A percentile compares a stretch with the other conserved stretches of the same genome.
Evolutionary conservation across 179 eudicot genomes (phyloP).

Genomic region (Carnegiea gigantea): DNA sequence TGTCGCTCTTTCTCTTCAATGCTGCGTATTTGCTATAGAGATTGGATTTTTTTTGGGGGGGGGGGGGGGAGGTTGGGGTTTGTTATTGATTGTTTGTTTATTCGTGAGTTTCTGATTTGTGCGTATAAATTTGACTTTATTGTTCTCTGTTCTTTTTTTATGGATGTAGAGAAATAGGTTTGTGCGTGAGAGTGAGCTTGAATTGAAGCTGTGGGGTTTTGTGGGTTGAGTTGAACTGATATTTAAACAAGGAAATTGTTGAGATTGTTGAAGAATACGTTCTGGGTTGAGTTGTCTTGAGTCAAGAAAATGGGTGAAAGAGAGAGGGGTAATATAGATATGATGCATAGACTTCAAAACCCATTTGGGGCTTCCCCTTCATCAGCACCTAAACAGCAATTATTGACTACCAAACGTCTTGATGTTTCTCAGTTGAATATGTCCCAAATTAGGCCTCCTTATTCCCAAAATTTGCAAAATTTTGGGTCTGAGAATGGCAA

Average conservation of each 20-base stretch:
- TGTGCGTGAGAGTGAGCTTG: conserved; percentile 25
- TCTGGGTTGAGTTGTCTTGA: background rate
- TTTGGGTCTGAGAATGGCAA: conserved; percentile 37
- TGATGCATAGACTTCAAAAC: conserved; percentile 13
- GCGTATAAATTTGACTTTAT: conserved; percentile 3
- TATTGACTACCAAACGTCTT: conserved; percentile 46
- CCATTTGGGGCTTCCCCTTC: conserved; percentile 24
- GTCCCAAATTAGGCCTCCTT: conserved; percentile 58
- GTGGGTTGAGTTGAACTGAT: conserved; percentile 19
- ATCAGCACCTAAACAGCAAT: conserved; percentile 40
- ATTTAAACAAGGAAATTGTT: conserved; percentile 1
- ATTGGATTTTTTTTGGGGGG: conserved; percentile 22
- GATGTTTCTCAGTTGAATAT: conserved; percentile 63
- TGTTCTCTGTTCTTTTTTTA: background rate
- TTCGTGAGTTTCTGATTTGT: background rate
- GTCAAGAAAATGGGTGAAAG: conserved; percentile 6
- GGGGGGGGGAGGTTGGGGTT: background rate
- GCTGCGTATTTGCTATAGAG: conserved; percentile 6
- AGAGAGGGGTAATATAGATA: conserved; percentile 6
- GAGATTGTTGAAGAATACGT: background rate
- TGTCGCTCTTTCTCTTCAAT: background rate
- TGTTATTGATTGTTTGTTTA: background rate
- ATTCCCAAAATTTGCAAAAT: conserved; percentile 26
- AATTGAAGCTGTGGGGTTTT: conserved; percentile 27
- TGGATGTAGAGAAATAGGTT: conserved; percentile 10